Conservation (phyloP, 176 grass and related monocot genomes). For the Hordeum vulgare region MorexV3_pseudomolecules_assembly NC_058519.1:16692989-16693488, state of each 20-base stretch:
- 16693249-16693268: constrained; percentile 66
- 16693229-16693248: constrained; percentile 40
- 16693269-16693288: constrained; percentile 36
- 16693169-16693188: constrained; percentile 48
- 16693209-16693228: constrained; percentile 66
- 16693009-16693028: neutral
- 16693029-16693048: constrained; percentile 44
- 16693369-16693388: constrained; percentile 64
- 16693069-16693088: neutral
- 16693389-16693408: constrained; percentile 43
- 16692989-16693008: neutral
- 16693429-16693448: constrained; percentile 70
- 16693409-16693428: constrained; percentile 23
- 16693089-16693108: neutral
- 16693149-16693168: constrained; percentile 55
- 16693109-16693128: constrained; percentile 26
- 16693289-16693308: constrained; percentile 51
- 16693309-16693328: constrained; percentile 38
- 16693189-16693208: constrained; percentile 50
- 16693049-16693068: constrained; percentile 34
- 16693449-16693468: constrained; percentile 70
- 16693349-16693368: constrained; percentile 61
- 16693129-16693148: constrained; percentile 46
- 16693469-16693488: constrained; percentile 62
- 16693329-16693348: constrained; percentile 54